A percentile compares a stretch with the other conserved stretches of the same genome.
Conservation (phyloP, 352 stramenopile genomes). For the Phytophthora sojae region DNA sequence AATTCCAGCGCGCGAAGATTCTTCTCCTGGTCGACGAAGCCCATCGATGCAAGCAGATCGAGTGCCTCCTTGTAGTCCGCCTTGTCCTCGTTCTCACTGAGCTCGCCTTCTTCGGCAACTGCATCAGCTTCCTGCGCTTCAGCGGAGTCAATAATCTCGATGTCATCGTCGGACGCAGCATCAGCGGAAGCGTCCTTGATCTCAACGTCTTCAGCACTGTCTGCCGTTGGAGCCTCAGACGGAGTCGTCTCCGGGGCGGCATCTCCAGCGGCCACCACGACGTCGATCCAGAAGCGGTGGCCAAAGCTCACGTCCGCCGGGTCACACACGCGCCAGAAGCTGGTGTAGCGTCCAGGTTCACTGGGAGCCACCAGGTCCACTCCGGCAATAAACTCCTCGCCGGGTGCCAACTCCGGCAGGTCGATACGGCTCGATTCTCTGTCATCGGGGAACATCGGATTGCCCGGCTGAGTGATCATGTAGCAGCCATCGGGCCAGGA, state of each 20-base stretch:
- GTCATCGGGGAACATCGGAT: constrained; percentile 45
- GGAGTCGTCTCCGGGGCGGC: constrained; percentile 8
- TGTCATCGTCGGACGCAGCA: constrained; percentile 39
- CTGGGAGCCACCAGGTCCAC: constrained; percentile 45
- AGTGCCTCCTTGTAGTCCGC: constrained; percentile 49
- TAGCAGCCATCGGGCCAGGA: constrained; percentile 63
- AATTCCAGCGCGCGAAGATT: constrained; percentile 57
- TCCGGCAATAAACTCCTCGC: constrained; percentile 42
- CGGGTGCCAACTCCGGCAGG: constrained; percentile 39
- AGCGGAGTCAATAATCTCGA: constrained; percentile 45
- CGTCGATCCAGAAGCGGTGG: constrained; percentile 88
- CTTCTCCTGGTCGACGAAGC: constrained; percentile 56
- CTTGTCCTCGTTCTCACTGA: constrained; percentile 16
- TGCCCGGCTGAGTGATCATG: constrained; percentile 47
- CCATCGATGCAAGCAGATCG: constrained; percentile 61
- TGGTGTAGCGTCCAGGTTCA: constrained; percentile 73
- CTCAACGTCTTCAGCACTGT: constrained; percentile 26
- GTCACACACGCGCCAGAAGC: constrained; percentile 85
- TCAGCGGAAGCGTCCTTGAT: constrained; percentile 25
- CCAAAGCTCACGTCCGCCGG: constrained; percentile 74
- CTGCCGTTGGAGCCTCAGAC: constrained; percentile 12
- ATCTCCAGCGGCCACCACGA: constrained; percentile 49
- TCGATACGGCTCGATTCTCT: constrained; percentile 35
- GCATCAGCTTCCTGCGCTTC: constrained; percentile 39
- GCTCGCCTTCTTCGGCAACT: not conserved